A percentile compares a stretch with the other conserved stretches of the same genome.
Evolutionary conservation across 1,139 yeast genomes (phyloP).

Genomic region (Nakaseomyces nivariensis): DNA sequence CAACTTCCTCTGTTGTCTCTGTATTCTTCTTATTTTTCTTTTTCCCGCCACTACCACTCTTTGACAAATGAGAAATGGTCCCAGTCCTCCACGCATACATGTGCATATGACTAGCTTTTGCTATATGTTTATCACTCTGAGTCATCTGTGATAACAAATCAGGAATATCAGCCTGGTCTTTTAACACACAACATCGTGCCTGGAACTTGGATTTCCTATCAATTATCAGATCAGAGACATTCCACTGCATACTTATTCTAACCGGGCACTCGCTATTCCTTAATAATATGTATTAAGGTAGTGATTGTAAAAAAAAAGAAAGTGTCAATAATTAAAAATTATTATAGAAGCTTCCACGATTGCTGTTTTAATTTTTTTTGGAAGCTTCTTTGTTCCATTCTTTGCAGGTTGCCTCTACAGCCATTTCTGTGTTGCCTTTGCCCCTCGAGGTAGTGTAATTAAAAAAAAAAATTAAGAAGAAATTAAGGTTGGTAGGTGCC

Average conservation of each 20-base stretch:
- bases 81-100: constrained; percentile 63
- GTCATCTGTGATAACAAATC: constrained; percentile 33
- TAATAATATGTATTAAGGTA: too few species aligned
- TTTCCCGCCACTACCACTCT: constrained; percentile 5
- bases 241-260: constrained; percentile 23
- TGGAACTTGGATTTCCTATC: constrained; percentile 54
- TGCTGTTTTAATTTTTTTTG: too few species aligned
- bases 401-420: too few species aligned
- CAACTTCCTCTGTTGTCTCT: neutral
- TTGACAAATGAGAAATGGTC: neutral
- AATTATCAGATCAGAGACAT: constrained; percentile 29
- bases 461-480: too few species aligned
- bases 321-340: too few species aligned
- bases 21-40: constrained; percentile 1
- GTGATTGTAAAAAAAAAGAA: too few species aligned
- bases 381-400: too few species aligned
- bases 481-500: too few species aligned
- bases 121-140: constrained; percentile 35
- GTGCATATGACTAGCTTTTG: constrained; percentile 53
- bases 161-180: constrained; percentile 34
- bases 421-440: too few species aligned
- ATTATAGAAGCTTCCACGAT: too few species aligned
- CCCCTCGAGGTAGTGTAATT: too few species aligned
- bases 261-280: too few species aligned
- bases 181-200: constrained; percentile 41